phyloP scores from a whole-genome alignment of 2,329 filamentous ascomycete genomes.

The Pseudogymnoascus sp. region DNA sequence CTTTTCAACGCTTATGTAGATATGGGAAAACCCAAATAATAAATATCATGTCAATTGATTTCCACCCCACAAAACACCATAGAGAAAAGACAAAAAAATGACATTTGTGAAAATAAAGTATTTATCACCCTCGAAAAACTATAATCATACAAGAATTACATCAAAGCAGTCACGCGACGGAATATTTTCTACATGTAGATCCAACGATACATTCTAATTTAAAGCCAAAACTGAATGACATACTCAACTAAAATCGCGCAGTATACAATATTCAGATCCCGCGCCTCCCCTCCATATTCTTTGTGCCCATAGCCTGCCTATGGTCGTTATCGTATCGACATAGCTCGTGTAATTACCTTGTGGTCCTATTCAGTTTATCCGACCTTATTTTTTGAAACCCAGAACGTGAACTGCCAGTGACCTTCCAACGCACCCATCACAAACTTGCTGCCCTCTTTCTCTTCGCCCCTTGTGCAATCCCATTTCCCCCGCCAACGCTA shows the following conservation, averaged over 20 bases:
- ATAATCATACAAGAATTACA: background rate
- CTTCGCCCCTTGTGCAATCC: background rate
- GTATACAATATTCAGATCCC: background rate
- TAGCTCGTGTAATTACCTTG: slow-evolving; percentile 1
- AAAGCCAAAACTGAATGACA: background rate
- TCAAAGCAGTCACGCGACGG: background rate
- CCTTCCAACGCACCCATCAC: background rate
- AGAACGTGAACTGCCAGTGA: background rate
- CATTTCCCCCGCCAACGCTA: background rate
- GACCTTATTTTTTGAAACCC: background rate
- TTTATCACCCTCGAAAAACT: background rate
- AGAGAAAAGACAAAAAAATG: background rate
- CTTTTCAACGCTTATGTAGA: background rate
- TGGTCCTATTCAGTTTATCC: background rate
- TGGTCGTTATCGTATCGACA: slow-evolving; percentile 1
- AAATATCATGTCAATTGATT: background rate
- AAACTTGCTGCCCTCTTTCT: slow-evolving; percentile 3
- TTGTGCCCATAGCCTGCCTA: background rate
- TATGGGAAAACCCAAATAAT: background rate
- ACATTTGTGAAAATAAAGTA: background rate
- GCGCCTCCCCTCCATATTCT: background rate
- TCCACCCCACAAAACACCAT: background rate
- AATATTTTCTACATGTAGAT: background rate
- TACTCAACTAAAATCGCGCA: background rate
- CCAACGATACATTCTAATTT: slow-evolving; percentile 1